phyloP scores from a whole-genome alignment of 306 rosid species.

The Quillaja saponaria region DNA sequence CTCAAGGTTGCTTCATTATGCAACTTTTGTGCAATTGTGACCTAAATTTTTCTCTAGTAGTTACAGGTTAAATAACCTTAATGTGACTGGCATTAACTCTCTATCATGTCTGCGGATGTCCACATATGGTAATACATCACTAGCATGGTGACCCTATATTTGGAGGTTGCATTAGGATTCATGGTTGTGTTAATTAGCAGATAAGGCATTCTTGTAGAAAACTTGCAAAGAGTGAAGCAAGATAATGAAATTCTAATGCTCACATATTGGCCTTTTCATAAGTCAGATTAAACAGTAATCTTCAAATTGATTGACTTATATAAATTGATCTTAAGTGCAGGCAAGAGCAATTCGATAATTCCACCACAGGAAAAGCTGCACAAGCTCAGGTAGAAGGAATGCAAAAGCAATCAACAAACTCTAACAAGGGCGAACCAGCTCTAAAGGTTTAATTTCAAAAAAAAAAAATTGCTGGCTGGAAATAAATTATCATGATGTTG shows the following conservation, averaged over 20 bases:
- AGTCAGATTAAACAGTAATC: background rate
- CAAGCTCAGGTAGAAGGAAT: slow-evolving; percentile 66
- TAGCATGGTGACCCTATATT: too few species aligned
- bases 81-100: background rate
- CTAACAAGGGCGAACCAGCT: slow-evolving; percentile 66
- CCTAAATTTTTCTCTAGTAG: background rate
- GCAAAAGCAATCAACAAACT: slow-evolving; percentile 68
- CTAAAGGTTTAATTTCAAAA: slow-evolving; percentile 50
- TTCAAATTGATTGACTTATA: slow-evolving; percentile 14
- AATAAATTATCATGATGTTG: slow-evolving; percentile 9
- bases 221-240: slow-evolving; percentile 1
- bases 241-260: background rate
- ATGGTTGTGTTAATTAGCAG: background rate
- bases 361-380: slow-evolving; percentile 87
- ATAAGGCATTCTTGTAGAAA: slow-evolving; percentile 2
- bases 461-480: slow-evolving; percentile 22
- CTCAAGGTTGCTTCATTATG: slow-evolving; percentile 19
- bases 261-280: slow-evolving; percentile 1
- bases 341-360: slow-evolving; percentile 77
- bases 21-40: background rate
- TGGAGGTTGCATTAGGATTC: background rate
- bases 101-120: slow-evolving; percentile 8
- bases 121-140: background rate
- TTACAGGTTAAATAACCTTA: background rate
- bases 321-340: slow-evolving; percentile 45